Base-by-base conservation (phyloP, 768 basidiomycete species). In the Cyclocybe cylindracea region DNA sequence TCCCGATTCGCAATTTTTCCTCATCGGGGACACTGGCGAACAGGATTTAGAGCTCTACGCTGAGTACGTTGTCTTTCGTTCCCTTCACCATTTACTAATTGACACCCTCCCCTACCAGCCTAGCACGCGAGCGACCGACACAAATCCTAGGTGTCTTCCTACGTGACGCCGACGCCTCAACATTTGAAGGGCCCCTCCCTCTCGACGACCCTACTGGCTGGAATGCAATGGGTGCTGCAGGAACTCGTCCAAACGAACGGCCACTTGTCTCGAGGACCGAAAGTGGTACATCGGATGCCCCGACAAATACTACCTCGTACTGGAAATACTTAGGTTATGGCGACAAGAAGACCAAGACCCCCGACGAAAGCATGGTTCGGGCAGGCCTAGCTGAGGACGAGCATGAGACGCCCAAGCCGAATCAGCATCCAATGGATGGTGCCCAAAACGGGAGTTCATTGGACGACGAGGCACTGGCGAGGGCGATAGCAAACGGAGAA, bases 41-140 rank as follows among this genome's bases (percentile, higher is more conserved):
- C 95, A 97, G 59, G 96, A 98, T 69, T 71, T 98, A 39, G 94
- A 98, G 67, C 76, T 98, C 2, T 98, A 98, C 66, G 76, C 86
- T 10, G 75, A 83, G 80, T 80, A 58, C n/a, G 75, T 66, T 11
- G 33, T 33, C 18, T 32, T 36, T 13, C 8, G 14, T 45, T 32
- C 33, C 16, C 10, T 45, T 10, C 4, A 4, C 13, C 32, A 16
- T 38, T n/a, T 39, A n/a, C 19, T 32, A 11, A n/a, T 11, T 34
- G 36, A 31, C 45, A 2, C 32, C 7, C 9, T 37, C 31, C 7
- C 46, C 32, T n/a, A 7, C 8, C 47, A 78, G 77, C 3, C 64
- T 96, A 13, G 93, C 96, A 0, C 67, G 72, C 13, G 85, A 91
- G 50, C 75, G 84, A 9, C 83, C 87, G 0, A 57, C 72, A 4